Percentiles rank a stretch among this genome's conserved stretches.
Conservation (phyloP, 257 asterid genomes). For the Solanum habrochaites region DNA sequence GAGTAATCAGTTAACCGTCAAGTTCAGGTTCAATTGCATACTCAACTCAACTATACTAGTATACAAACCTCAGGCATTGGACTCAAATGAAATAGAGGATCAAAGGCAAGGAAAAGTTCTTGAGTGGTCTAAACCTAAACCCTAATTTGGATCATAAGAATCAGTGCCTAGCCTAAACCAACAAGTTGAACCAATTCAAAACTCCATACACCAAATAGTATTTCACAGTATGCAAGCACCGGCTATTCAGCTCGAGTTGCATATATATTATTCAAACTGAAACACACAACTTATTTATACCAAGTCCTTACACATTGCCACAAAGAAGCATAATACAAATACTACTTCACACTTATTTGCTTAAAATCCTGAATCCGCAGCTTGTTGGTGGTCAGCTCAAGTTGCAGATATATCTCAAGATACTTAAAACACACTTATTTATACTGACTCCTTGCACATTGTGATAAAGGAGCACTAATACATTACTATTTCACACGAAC, state of each 20-base stretch:
- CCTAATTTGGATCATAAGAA: not conserved
- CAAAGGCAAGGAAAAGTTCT: not conserved
- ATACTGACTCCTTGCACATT: not conserved
- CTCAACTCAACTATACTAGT: not conserved
- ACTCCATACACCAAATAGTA: not conserved
- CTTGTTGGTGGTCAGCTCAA: not conserved
- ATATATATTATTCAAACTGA: not conserved
- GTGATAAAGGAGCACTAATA: not conserved
- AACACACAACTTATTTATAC: not conserved
- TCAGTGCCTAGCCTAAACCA: not conserved
- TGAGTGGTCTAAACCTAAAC: not conserved
- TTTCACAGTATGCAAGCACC: not conserved
- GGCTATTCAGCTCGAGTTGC: not conserved
- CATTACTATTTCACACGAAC: not conserved
- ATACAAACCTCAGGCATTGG: not conserved
- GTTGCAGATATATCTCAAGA: not conserved
- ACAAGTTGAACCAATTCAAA: not conserved
- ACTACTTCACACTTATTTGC: not conserved
- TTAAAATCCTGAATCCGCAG: not conserved
- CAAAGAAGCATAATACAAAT: not conserved
- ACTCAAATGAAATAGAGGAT: not conserved
- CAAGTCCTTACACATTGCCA: not conserved
- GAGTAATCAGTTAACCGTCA: not conserved
- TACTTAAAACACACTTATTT: not conserved
- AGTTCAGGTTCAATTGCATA: not conserved